Base-by-base conservation (phyloP, 2,329 filamentous ascomycete genomes). In the Scedosporium aurantiacum region DNA sequence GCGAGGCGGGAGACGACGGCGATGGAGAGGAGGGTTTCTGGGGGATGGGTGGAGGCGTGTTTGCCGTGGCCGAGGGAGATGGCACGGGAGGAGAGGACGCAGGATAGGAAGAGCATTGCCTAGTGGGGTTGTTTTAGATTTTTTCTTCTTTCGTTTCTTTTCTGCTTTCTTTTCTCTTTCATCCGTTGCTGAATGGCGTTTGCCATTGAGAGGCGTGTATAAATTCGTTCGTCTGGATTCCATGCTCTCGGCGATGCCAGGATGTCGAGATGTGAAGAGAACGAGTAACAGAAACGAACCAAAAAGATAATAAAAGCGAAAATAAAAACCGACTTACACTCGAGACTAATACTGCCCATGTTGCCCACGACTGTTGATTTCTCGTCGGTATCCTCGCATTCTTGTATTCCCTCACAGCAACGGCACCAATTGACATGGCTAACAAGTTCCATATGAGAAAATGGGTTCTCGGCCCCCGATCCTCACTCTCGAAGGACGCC, bases 1-100 rank as follows among this genome's bases (percentile, higher is more conserved):
- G 58, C 58, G 18, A 55, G 58, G 47, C 58, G 58, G 27, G 57
- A 47, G 43, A 50, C n/a, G 21, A 27, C 25, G n/a, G 37, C 41
- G 23, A 59, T 18, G 41, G 57, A 47, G 40, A 45, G 57, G 43
- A 59, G 23, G 23, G 41, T 27, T 16, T 43, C 41, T 2, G 16
- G 10, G 57, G 41, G 28, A 16, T 50, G 41, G 57, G 57, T n/a
- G 25, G 21, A n/a, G 43, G 41, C 23, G 43, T 28, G 57, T 32
- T 21, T 28, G 57, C 41, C 41, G 57, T 59, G 41, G 43, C 58
- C 47, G 47, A 40, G 27, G 47, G 47, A 27, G 28, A 60, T 50
- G 47, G 58, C 27, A 28, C 58, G 45, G 45, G 27, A 23, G n/a
- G 54, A n/a, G n/a, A 60, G 58, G 47, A 55, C 18, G 12, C 43